Evolutionary conservation across 305 asterid genomes (phyloP).

Genomic region (Stenogyne calaminthoides): DNA sequence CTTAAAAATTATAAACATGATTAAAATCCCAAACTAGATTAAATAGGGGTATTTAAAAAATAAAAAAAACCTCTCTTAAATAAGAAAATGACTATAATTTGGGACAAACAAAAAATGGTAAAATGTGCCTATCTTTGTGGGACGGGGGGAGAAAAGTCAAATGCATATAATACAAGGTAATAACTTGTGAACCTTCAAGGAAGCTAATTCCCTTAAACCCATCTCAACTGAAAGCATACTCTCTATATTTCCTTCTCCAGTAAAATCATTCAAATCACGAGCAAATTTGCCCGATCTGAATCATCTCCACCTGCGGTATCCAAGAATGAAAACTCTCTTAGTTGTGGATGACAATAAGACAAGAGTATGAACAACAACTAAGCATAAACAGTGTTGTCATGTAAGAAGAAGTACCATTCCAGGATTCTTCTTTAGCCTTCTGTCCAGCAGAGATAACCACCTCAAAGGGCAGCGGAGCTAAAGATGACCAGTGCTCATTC

Average conservation of each 20-base stretch:
- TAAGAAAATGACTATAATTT: too few relatives aligned
- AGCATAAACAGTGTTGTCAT: constrained; percentile 25
- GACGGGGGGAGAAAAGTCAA: neutral
- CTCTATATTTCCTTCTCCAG: constrained; percentile 99
- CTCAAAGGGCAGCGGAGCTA: constrained; percentile 99
- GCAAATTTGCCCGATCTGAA: constrained; percentile 63
- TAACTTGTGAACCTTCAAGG: constrained; percentile 69
- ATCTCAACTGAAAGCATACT: constrained; percentile 99
- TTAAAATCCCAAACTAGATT: too few relatives aligned
- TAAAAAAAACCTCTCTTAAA: too few relatives aligned
- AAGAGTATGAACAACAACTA: constrained; percentile 20
- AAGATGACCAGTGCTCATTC: constrained; percentile 94
- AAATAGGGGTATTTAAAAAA: too few relatives aligned
- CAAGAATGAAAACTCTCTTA: constrained; percentile 31
- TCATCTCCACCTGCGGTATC: constrained; percentile 75
- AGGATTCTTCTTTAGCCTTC: constrained; percentile 88
- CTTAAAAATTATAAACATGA: too few relatives aligned
- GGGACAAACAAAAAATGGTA: too few relatives aligned
- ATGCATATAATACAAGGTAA: constrained; percentile 18
- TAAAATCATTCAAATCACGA: constrained; percentile 71
- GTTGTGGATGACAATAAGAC: constrained; percentile 28
- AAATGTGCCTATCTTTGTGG: too few relatives aligned
- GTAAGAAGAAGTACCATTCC: constrained; percentile 65
- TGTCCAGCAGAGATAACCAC: constrained; percentile 96
- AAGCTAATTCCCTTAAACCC: constrained; percentile 97